phyloP scores from a whole-genome alignment of 768 basidiomycete genomes.

The Sporobolomyces pararoseus region DNA sequence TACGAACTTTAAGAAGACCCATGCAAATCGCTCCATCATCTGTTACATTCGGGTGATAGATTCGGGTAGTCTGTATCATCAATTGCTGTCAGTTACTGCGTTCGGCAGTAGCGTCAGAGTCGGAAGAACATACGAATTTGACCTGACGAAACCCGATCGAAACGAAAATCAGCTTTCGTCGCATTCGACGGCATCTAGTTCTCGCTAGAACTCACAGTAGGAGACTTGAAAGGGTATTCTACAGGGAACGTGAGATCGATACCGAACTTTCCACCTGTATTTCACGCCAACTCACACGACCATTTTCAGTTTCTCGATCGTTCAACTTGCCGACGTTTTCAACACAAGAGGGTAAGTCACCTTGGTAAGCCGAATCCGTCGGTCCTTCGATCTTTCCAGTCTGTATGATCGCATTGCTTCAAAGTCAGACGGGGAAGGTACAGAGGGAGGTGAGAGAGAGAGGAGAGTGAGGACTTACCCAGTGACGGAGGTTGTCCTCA shows the following conservation, averaged over 20 bases:
- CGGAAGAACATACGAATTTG: constrained; percentile 43
- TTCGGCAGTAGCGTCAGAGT: too few species aligned
- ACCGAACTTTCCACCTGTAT: constrained; percentile 35
- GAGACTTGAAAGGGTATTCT: constrained; percentile 43
- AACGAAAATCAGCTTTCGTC: not conserved
- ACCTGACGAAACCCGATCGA: constrained; percentile 10
- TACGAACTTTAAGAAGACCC: constrained; percentile 36
- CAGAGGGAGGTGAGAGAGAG: not conserved
- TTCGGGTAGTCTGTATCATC: constrained; percentile 33
- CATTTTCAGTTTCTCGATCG: not conserved
- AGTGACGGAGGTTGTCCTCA: constrained; percentile 39
- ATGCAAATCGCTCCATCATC: constrained; percentile 44
- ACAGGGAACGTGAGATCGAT: constrained; percentile 37
- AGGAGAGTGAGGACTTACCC: constrained; percentile 32
- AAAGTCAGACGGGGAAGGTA: too few species aligned
- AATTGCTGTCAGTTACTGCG: too few species aligned
- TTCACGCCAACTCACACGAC: not conserved
- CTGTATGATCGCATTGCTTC: not conserved
- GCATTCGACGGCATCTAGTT: too few species aligned
- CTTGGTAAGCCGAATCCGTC: constrained; percentile 36
- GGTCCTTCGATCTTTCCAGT: constrained; percentile 39
- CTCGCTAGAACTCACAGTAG: constrained; percentile 33
- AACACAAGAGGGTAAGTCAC: not conserved
- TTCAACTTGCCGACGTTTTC: not conserved
- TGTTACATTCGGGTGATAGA: constrained; percentile 43